Percentiles rank a stretch among this genome's conserved stretches.
Evolutionary conservation across 1,139 yeast genomes (phyloP).

Genomic region (Zygosaccharomyces pseudobailii): DNA sequence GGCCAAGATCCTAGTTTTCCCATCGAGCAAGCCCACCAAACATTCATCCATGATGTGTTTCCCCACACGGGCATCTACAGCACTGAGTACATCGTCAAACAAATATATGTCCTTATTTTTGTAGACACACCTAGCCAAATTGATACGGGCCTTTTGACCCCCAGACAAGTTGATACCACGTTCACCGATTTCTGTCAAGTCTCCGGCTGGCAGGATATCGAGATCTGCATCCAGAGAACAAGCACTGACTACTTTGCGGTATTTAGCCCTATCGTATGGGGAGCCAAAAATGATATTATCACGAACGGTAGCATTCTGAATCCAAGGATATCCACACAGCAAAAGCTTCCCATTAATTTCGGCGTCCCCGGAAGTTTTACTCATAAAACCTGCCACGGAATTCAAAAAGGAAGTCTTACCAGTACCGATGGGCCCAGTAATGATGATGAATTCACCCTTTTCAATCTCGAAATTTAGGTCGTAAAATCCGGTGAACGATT

Average conservation of each 20-base stretch:
- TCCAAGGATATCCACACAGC: slow-evolving; percentile 64
- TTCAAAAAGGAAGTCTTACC: slow-evolving; percentile 46
- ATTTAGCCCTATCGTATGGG: slow-evolving; percentile 50
- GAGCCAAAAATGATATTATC: slow-evolving; percentile 73
- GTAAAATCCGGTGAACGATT: slow-evolving; percentile 40
- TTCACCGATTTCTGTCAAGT: slow-evolving; percentile 84
- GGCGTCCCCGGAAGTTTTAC: slow-evolving; percentile 39
- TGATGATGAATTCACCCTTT: slow-evolving; percentile 43
- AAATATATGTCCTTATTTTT: slow-evolving; percentile 60
- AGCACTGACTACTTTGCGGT: slow-evolving; percentile 52
- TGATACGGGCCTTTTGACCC: slow-evolving; percentile 78
- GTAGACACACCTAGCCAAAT: slow-evolving; percentile 81
- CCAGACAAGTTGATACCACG: slow-evolving; percentile 90
- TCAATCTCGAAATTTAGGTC: slow-evolving; percentile 38
- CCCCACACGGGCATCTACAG: slow-evolving; percentile 91
- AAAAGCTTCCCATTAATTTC: slow-evolving; percentile 39
- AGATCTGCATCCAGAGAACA: slow-evolving; percentile 70
- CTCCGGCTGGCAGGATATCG: slow-evolving; percentile 73
- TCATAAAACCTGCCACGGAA: slow-evolving; percentile 51
- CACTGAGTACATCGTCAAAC: slow-evolving; percentile 83
- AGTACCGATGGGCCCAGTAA: slow-evolving; percentile 48
- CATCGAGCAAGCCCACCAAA: slow-evolving; percentile 50
- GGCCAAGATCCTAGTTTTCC: slow-evolving; percentile 70
- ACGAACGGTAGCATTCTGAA: slow-evolving; percentile 73
- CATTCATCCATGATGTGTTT: slow-evolving; percentile 75